Evolutionary conservation across 768 basidiomycete genomes (phyloP).

Genomic region (Naganishia friedmannii): DNA sequence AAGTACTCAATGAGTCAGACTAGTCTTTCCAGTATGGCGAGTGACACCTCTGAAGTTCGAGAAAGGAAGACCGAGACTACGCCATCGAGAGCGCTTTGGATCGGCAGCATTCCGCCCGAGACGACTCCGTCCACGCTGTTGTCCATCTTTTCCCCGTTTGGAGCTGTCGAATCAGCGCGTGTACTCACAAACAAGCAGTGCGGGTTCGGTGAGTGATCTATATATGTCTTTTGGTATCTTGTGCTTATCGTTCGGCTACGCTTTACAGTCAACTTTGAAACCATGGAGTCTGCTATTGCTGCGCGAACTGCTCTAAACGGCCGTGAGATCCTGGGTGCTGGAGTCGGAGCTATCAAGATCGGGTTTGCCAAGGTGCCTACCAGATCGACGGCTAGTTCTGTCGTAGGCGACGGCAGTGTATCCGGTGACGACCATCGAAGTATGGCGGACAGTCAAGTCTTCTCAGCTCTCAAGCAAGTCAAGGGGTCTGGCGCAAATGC

Average conservation of each 20-base stretch:
- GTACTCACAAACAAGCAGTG: slow-evolving; percentile 97
- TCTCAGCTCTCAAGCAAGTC: background rate
- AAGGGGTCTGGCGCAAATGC: slow-evolving; percentile 56
- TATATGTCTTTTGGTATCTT: background rate
- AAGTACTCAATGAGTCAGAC: slow-evolving; percentile 31
- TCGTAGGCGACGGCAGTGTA: slow-evolving; percentile 7
- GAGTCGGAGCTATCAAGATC: slow-evolving; percentile 93
- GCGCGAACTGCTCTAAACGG: slow-evolving; percentile 94
- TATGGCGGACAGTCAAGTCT: background rate
- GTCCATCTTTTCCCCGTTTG: slow-evolving; percentile 94
- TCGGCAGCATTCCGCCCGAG: slow-evolving; percentile 91
- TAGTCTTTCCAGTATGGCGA: slow-evolving; percentile 31
- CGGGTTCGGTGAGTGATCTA: slow-evolving; percentile 67
- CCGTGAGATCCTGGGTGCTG: slow-evolving; percentile 89
- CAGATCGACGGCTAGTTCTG: slow-evolving; percentile 10
- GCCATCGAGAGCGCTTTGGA: slow-evolving; percentile 94
- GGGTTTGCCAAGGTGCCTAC: slow-evolving; percentile 95
- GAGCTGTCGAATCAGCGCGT: slow-evolving; percentile 93
- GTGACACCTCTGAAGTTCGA: slow-evolving; percentile 11
- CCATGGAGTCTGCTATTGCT: slow-evolving; percentile 90
- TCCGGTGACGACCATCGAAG: slow-evolving; percentile 11
- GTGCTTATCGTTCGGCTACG: slow-evolving; percentile 7
- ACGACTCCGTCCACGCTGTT: slow-evolving; percentile 92
- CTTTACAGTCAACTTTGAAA: slow-evolving; percentile 84
- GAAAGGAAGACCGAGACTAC: slow-evolving; percentile 66